These are phyloP conservation scores for Biancaea sappan DNA, from an alignment of 306 rosid species.

Conservation along the genomic window DNA sequence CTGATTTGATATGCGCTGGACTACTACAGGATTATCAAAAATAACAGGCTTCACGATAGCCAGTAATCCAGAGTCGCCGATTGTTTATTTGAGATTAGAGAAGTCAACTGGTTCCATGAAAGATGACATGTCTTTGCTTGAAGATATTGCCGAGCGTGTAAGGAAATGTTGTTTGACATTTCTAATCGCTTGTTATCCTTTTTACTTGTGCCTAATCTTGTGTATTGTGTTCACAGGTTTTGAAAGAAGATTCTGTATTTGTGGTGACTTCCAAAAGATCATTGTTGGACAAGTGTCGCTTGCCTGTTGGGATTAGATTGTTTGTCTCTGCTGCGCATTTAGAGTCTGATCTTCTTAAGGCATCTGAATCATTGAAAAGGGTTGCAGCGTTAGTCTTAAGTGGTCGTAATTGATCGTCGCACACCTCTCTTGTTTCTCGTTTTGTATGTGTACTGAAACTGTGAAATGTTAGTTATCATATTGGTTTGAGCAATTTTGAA, in stretches of 20 bases:
- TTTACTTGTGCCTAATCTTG: slow-evolving; percentile 31
- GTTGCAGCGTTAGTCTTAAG: slow-evolving; percentile 66
- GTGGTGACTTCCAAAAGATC: slow-evolving; percentile 77
- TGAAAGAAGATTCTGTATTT: slow-evolving; percentile 76
- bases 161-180: slow-evolving; percentile 34
- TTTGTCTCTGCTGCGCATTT: slow-evolving; percentile 85
- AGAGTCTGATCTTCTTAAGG: slow-evolving; percentile 75
- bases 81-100: slow-evolving; percentile 75
- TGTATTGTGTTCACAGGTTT: slow-evolving; percentile 50
- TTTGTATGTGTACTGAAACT: slow-evolving; percentile 18
- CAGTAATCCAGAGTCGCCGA: slow-evolving; percentile 87
- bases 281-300: slow-evolving; percentile 72
- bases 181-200: slow-evolving; percentile 13
- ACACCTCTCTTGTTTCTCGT: slow-evolving; percentile 16
- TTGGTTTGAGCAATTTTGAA: slow-evolving; percentile 40
- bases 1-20: slow-evolving; percentile 32
- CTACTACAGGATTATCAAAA: slow-evolving; percentile 69
- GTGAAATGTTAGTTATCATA: slow-evolving; percentile 23
- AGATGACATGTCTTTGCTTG: slow-evolving; percentile 68
- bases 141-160: slow-evolving; percentile 71
- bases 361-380: slow-evolving; percentile 69
- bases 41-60: slow-evolving; percentile 60
- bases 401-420: slow-evolving; percentile 42
- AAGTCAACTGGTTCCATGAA: slow-evolving; percentile 70
- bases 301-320: slow-evolving; percentile 82